Conservation (phyloP, 495 filamentous ascomycete genomes). For the Podospora didyma region DNA sequence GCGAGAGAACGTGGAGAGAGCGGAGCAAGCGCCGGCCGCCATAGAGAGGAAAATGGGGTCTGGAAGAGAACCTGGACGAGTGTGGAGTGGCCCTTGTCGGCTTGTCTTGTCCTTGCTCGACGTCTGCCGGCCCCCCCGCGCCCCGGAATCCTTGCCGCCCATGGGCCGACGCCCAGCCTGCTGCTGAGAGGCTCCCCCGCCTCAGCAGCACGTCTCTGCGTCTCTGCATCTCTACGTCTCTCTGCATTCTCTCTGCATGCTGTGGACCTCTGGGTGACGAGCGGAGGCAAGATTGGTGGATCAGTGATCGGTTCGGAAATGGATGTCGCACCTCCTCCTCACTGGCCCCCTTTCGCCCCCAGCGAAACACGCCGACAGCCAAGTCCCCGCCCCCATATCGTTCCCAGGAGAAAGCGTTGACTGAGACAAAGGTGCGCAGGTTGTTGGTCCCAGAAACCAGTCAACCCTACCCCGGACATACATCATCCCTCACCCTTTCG, state of each 20-base stretch:
- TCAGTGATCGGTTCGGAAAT: not conserved
- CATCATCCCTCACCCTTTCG: not conserved
- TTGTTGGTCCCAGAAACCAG: conserved; percentile 4
- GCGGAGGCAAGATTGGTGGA: not conserved
- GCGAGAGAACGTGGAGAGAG: not conserved
- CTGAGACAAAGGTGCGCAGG: not conserved
- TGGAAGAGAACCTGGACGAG: too few species aligned
- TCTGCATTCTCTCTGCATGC: too few species aligned
- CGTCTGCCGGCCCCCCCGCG: conserved; percentile 12
- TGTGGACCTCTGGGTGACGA: too few species aligned
- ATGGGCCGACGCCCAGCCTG: not conserved
- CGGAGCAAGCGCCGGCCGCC: not conserved
- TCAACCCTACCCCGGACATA: not conserved
- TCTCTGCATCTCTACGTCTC: too few species aligned
- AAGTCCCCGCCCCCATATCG: not conserved
- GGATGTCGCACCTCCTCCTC: too few species aligned
- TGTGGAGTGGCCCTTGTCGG: too few species aligned
- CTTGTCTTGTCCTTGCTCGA: conserved; percentile 1
- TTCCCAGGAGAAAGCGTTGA: not conserved
- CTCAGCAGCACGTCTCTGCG: not conserved
- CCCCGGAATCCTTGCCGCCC: conserved; percentile 8
- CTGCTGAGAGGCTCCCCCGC: conserved; percentile 1
- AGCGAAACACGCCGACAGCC: not conserved
- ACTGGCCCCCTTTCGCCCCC: not conserved
- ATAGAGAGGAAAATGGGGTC: not conserved